These are phyloP conservation scores for Tolypocladium ophioglossoides DNA, from an alignment of 2,329 filamentous ascomycete species.

Conservation along the genomic window DNA sequence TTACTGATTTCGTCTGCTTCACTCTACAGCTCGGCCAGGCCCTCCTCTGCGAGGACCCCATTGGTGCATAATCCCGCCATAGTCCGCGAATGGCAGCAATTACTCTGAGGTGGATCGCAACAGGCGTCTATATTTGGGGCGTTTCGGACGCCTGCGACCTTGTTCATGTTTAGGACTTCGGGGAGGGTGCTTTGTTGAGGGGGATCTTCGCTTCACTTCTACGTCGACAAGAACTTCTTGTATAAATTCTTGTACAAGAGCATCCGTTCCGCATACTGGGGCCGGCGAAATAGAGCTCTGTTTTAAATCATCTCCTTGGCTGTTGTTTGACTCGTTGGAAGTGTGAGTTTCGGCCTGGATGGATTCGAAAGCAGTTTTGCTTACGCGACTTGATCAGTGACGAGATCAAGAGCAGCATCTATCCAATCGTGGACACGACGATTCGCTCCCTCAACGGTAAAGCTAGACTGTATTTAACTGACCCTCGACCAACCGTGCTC, in stretches of 20 bases:
- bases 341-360: neutral
- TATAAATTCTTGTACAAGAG: neutral
- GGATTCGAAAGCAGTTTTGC: neutral
- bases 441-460: no score
- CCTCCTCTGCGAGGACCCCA: neutral
- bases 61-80: neutral
- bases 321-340: neutral
- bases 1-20: neutral
- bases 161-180: neutral
- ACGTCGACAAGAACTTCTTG: neutral
- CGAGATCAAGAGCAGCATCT: neutral
- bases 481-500: no score
- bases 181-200: neutral
- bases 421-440: no score
- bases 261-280: neutral
- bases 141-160: neutral
- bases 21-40: neutral
- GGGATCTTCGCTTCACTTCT: neutral
- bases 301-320: neutral
- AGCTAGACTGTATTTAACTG: no score
- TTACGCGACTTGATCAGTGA: neutral
- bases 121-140: neutral
- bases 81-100: neutral
- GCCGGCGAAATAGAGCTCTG: neutral
- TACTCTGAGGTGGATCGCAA: neutral